Base-by-base conservation (phyloP, 306 rosid species). In the Cucurbita ficifolia region DNA sequence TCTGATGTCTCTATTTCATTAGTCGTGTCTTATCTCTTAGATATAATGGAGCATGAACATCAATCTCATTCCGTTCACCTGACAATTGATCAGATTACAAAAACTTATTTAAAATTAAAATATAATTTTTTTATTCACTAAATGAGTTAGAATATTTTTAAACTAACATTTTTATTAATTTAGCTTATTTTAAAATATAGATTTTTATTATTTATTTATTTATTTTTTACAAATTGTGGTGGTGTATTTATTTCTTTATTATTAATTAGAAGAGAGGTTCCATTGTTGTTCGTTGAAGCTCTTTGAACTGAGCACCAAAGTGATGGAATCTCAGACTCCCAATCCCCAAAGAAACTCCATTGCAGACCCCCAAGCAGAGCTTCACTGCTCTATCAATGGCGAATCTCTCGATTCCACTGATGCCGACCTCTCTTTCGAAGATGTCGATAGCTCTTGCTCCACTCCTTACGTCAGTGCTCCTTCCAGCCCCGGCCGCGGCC, bases 391-490 rank as follows among this genome's bases (percentile, higher is more conserved):
- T 42, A 46, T 68, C 79, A 74, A 81, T 79, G 87, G 64, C 39
- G 83, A 76, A 70, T 16, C 62, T 68, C 77, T 46, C 58, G 21
- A 68, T 54, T 36, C 77, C 52, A 33, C 53, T 24, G 79, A 77
- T 3, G 38, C 43, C 6, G 17, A 80, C 40, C 74, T 60, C 24
- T 18, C 70, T 29, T 80, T 72, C 12, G 88, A 90, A 18, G 89
- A 90, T 75, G 45, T 80, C 1, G 96, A 90, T 55, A 85, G 90
- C 75, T 75, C 78, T 33, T 90, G 90, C 24, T 87, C 92, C 18
- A 90, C 92, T 1, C 96, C 96, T 10, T 90, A 87, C 79, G 90
- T 90, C 39, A 90, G 96, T 45, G 92, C 96, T 2, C 96, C 90
- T 17, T 90, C 92, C 4, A 90, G 96, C 35, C 96, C 92, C 8